phyloP scores from a whole-genome alignment of 768 basidiomycete species.

The Tulasnella sp. region DNA sequence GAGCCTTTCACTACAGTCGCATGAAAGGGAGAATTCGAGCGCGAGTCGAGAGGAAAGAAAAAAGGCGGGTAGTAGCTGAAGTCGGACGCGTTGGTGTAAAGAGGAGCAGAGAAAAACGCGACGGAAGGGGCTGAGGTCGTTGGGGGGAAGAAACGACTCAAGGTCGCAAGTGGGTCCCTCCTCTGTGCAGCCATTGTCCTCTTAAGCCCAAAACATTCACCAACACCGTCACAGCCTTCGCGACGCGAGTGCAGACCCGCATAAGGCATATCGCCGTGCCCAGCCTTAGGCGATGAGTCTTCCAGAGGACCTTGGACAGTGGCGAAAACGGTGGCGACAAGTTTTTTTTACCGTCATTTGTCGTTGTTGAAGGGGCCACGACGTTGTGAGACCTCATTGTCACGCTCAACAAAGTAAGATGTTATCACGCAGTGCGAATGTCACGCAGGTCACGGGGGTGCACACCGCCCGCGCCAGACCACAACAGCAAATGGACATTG shows the following conservation, averaged over 20 bases:
- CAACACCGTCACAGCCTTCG: constrained; percentile 7
- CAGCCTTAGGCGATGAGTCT: neutral
- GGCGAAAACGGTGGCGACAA: neutral
- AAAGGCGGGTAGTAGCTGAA: neutral
- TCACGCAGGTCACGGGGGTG: neutral
- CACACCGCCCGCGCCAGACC: neutral
- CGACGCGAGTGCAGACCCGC: neutral
- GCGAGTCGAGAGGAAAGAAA: neutral
- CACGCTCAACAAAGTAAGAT: constrained; percentile 1
- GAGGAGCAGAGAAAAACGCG: neutral
- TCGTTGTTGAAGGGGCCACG: neutral
- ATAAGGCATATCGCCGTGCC: neutral
- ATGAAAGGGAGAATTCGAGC: neutral
- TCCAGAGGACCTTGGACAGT: neutral
- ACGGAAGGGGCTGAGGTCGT: neutral
- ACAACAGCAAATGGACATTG: neutral
- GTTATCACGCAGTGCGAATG: neutral
- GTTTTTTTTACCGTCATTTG: neutral
- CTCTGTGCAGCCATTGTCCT: neutral
- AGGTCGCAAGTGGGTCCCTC: constrained; percentile 3
- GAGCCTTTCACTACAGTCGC: neutral
- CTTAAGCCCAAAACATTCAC: neutral
- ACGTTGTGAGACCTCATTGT: neutral
- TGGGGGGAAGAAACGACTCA: neutral
- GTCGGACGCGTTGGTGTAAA: neutral